Base-by-base conservation (phyloP, 768 basidiomycete genomes). In the Termitomyces sp. region DNA sequence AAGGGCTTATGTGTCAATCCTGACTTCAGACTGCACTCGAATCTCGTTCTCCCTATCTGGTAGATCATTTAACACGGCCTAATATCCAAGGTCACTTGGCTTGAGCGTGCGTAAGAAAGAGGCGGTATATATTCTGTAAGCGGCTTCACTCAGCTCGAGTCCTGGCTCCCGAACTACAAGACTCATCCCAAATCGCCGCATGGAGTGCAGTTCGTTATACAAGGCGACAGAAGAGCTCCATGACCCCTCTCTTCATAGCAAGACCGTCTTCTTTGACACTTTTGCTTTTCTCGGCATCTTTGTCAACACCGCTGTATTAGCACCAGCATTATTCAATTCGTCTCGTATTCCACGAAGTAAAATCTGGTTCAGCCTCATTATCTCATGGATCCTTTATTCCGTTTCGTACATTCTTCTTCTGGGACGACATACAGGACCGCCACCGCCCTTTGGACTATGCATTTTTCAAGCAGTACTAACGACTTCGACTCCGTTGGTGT, bases 371-470 rank as follows among this genome's bases (percentile, higher is more conserved):
- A 36, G 50, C 36, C 39, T 56, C 6, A 45, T 56, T 10, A 32
- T 51, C 10, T 56, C 50, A 23, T 47, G 42, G 49, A 45, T 52
- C 3, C 31, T 52, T 7, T 56, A 56, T 51, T 56, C 55, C 7
- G 27, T 16, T 16, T 56, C 50, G 7, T 56, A 38, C 35, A 46
- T 33, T 18, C 56, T 57, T 20, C 51, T 57, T 22, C 18, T 57
- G 15, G 46, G 45, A 16, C 46, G 51, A 25, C 56, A 57, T 33
- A 49, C 11, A 15, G 45, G 45, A 41, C 39, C 40, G 9, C 16
- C 12, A 16, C 45, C 51, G 7, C 51, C 56, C 13, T 57, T 57
- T n/a, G 51, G 56, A 44, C 12, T 57, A 16, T 57, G 56, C 20
- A 33, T 48, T 13, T 38, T 57, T n/a, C 56, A 57, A 33, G 50